These are phyloP conservation scores for Staphylotrichum longicolle DNA, from an alignment of 495 filamentous ascomycete species.

Conservation along the genomic window DNA sequence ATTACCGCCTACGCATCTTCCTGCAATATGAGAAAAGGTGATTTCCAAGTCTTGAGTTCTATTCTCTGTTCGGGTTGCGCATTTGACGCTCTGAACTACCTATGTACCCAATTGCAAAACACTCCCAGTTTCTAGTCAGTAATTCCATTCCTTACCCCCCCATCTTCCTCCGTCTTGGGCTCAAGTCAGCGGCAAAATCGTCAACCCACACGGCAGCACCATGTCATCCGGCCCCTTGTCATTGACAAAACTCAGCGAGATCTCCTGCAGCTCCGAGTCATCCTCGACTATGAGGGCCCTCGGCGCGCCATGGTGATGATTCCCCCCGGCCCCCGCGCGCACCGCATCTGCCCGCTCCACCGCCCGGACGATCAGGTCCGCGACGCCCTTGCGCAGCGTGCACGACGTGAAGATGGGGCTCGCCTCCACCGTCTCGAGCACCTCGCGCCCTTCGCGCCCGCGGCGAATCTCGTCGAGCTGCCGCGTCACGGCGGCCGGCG, in stretches of 20 bases:
- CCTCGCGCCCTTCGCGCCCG: constrained; percentile 14
- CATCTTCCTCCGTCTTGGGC: neutral
- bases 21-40: no score
- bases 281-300: constrained; percentile 20
- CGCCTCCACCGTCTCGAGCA: constrained; percentile 29
- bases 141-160: no score
- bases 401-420: constrained; percentile 29
- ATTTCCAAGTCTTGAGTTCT: no score
- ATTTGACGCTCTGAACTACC: no score
- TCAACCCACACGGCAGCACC: constrained; percentile 32
- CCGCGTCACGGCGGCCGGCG: constrained; percentile 14
- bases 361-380: constrained; percentile 28
- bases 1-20: no score
- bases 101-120: no score
- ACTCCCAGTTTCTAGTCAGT: neutral
- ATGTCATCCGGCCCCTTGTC: constrained; percentile 29
- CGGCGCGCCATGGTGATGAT: neutral
- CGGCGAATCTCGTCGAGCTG: constrained; percentile 19
- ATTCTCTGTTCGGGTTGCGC: no score
- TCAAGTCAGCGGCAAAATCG: constrained; percentile 31
- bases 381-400: constrained; percentile 19
- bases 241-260: constrained; percentile 32
- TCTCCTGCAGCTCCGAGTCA: constrained; percentile 29
- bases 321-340: neutral
- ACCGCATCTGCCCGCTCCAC: constrained; percentile 24